Evolutionary conservation across 257 asterid species (phyloP), one percentile per base, ranked within the genome.

Genomic region (Nicotiana undulata): DNA sequence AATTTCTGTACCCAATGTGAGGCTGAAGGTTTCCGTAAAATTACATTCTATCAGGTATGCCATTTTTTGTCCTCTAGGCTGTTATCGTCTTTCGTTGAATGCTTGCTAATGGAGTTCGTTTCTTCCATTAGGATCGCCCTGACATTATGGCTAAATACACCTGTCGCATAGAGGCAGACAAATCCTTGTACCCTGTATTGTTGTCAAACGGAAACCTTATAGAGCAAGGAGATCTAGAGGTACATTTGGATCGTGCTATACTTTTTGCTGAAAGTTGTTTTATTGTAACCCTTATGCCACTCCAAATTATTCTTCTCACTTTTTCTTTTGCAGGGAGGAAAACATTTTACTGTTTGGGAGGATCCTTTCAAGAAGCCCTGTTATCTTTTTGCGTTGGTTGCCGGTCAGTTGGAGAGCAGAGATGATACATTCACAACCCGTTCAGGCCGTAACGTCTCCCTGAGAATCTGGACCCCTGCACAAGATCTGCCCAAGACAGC

Each of bases 1-100:
- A 96, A 96, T 86, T 96, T 94, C 87, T 96, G 98, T 88, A 96
- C 99, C 32, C 98, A 94, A 87, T 96, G 99, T 86, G 99, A 96
- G 85, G 98, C 98, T 12, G 98, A 96, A 83, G 98, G 99, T 77
- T 96, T 96, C 84, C 92, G 94, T 59, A 94, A 94, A 86, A 96
- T 96, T 77, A 96, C 98, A 44, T 96, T 87, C 85, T 96, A 87
- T 88, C 98, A 94, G 96, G 99, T 96, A 61, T 79, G 29, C 37
- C 24, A 17, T 40, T 56, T 61, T 81, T 46, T 46, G 8, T 2
- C 79, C 61, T 74, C 26, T 72, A 46, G 40, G 44, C 52, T 44
- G 15, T 44, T 3, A 44, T 63, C 24, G 9, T 28, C 7, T 18
- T 22, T 49, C 29, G 9, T 46, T 58, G 56, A 20, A 44, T 66